A percentile compares a stretch with the other conserved stretches of the same genome.
phyloP scores from a whole-genome alignment of 169 alveolate genomes.

The Eimeria necatrix region DNA sequence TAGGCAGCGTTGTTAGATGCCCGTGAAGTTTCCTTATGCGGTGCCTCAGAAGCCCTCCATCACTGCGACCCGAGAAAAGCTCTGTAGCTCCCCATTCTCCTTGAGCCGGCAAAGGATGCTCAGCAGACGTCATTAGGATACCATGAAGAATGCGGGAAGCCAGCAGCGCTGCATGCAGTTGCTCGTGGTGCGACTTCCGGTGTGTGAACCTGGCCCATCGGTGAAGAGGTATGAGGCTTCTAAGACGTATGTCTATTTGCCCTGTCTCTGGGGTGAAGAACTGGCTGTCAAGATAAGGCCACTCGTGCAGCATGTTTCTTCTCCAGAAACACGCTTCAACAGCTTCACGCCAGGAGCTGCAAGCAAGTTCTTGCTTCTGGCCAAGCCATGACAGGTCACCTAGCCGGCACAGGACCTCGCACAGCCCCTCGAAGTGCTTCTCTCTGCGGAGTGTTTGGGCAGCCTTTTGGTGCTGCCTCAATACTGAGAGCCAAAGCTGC shows the following conservation, averaged over 20 bases:
- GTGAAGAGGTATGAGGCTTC: slow-evolving; percentile 33
- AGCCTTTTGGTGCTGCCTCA: slow-evolving; percentile 41
- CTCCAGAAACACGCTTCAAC: slow-evolving; percentile 68
- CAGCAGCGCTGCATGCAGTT: slow-evolving; percentile 63
- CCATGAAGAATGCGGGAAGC: slow-evolving; percentile 58
- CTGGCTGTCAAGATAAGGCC: neutral
- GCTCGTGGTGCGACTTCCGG: slow-evolving; percentile 47
- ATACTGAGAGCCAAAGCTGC: slow-evolving; percentile 33
- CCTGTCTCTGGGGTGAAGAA: neutral
- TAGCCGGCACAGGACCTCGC: slow-evolving; percentile 5
- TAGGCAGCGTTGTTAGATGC: slow-evolving; percentile 31
- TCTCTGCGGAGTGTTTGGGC: neutral
- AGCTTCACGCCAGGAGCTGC: slow-evolving; percentile 57
- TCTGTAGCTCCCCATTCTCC: neutral
- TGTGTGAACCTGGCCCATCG: slow-evolving; percentile 51
- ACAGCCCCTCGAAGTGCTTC: slow-evolving; percentile 20
- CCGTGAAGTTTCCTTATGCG: slow-evolving; percentile 57
- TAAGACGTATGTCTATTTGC: neutral
- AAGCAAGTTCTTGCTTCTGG: slow-evolving; percentile 4
- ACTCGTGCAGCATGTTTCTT: slow-evolving; percentile 8
- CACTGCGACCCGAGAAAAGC: slow-evolving; percentile 43
- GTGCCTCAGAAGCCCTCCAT: slow-evolving; percentile 51
- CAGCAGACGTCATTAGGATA: slow-evolving; percentile 4
- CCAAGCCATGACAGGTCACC: slow-evolving; percentile 61
- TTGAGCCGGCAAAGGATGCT: neutral